A percentile compares a stretch with the other conserved stretches of the same genome.
These are phyloP conservation scores for Sapria himalayana DNA, from an alignment of 345 rosid species.

Conservation along the genomic window DNA sequence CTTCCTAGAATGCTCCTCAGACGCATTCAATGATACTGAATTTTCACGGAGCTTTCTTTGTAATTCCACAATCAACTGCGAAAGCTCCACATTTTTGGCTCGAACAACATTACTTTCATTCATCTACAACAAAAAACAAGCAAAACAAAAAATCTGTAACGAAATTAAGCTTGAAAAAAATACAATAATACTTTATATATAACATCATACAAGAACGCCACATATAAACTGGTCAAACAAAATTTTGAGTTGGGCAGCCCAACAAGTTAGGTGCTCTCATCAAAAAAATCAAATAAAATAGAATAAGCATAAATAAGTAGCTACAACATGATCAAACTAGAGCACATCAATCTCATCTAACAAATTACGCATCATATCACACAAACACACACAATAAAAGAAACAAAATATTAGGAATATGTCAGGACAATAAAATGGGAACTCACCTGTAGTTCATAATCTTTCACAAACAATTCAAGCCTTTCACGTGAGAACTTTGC, in stretches of 20 bases:
- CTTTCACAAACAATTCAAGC: constrained; percentile 49
- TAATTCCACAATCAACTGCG: constrained; percentile 58
- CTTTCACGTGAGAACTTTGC: constrained; percentile 58
- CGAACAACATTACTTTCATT: constrained; percentile 35
- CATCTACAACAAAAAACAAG: constrained; percentile 25
- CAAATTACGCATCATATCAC: background rate
- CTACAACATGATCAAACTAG: constrained; percentile 6
- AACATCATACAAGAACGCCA: constrained; percentile 1
- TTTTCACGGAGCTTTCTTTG: constrained; percentile 68
- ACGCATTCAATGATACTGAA: constrained; percentile 42
- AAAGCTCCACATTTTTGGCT: constrained; percentile 76
- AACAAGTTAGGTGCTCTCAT: too few relatives aligned
- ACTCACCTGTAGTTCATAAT: constrained; percentile 59
- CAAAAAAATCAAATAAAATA: too few relatives aligned
- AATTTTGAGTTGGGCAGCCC: too few relatives aligned
- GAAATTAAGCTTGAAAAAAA: background rate
- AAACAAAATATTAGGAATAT: background rate
- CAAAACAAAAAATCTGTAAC: background rate
- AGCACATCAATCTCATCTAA: constrained; percentile 1
- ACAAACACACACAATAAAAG: background rate
- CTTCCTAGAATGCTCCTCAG: constrained; percentile 65
- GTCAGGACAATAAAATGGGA: background rate
- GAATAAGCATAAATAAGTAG: too few relatives aligned
- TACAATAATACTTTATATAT: too few relatives aligned
- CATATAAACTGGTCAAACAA: background rate